phyloP scores from a whole-genome alignment of 352 stramenopile species.

The Chrysophaeum taylorii region DNA sequence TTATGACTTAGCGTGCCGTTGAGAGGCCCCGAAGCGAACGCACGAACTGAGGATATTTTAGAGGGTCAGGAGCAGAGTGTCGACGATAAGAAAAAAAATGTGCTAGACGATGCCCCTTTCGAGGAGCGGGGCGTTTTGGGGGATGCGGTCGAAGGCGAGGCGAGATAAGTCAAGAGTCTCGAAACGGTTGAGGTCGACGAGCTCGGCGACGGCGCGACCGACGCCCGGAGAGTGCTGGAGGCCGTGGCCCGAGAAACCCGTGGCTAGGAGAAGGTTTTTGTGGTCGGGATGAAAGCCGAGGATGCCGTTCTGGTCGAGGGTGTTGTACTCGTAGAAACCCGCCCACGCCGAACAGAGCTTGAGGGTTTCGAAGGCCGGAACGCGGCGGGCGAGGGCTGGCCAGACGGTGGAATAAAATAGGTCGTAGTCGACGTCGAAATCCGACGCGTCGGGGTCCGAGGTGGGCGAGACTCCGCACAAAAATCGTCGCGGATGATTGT shows the following conservation, averaged over 20 bases:
- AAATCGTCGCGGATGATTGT: constrained; percentile 35
- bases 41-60: too few relatives aligned
- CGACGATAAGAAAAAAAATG: too few relatives aligned
- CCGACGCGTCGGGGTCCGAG: constrained; percentile 20
- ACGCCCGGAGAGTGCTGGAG: constrained; percentile 41
- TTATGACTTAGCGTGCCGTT: too few relatives aligned
- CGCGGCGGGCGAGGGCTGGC: constrained; percentile 41
- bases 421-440: constrained; percentile 37
- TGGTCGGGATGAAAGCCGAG: constrained; percentile 48
- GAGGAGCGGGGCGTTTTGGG: background rate
- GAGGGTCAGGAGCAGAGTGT: too few relatives aligned
- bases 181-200: constrained; percentile 37
- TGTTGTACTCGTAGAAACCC: constrained; percentile 47
- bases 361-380: constrained; percentile 42
- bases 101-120: too few relatives aligned
- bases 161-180: constrained; percentile 38
- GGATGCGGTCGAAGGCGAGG: constrained; percentile 41
- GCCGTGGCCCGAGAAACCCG: constrained; percentile 43
- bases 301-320: constrained; percentile 47
- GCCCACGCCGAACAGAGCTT: constrained; percentile 44
- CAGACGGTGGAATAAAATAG: constrained; percentile 44
- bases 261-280: constrained; percentile 32
- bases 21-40: too few relatives aligned
- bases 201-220: constrained; percentile 37
- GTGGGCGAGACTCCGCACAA: constrained; percentile 41